Base-by-base conservation (phyloP, 306 rosid genomes). In the Corylus avellana region DNA sequence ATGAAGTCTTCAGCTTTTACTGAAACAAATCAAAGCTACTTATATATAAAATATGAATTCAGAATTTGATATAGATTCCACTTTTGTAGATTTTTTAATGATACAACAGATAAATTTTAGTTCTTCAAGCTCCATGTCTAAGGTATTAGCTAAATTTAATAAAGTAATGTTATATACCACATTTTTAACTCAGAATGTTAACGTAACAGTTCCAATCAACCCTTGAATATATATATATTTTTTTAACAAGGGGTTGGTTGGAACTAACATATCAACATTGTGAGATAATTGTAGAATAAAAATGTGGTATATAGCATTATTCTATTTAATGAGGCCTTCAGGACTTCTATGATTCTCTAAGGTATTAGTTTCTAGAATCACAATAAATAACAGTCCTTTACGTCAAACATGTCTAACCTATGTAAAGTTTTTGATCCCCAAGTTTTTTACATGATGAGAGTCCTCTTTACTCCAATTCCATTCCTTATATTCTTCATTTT, bases 381-480 rank as follows among this genome's bases (percentile, higher is more conserved):
- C 27, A 4, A 62, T 27, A 27, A 62, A 62, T 47, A 47, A 10
- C 50, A 47, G 25, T 62, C 37, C 39, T 12, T 27, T 29, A 20
- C 18, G 16, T 62, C 44, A 29, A 5, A 12, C 64, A 58, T 58
- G 64, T 58, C 64, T 20, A 22, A 58, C 35, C 32, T 3, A 58
- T 4, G 35, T 47, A 58, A 58, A 27, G 64, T 22, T 58, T 22
- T 58, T n/a, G 64, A 20, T 32, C 70, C 18, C 6, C 39, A 6
- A 13, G 9, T 63, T 35, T 32, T 63, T 16, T 14, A 29, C 44
- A 63, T 14, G 20, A 42, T 64, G 68, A 72, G n/a, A 44, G 79
- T 8, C 63, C 62, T 69, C 25, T 82, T 75, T 76, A 72, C 48
- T 51, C 49, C 48, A 79, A 74, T 59, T 14, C 20, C 55, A 57